Evolutionary conservation across 257 asterid species (phyloP), one percentile per base, ranked within the genome.

Genomic region (Lycium ferocissimum): DNA sequence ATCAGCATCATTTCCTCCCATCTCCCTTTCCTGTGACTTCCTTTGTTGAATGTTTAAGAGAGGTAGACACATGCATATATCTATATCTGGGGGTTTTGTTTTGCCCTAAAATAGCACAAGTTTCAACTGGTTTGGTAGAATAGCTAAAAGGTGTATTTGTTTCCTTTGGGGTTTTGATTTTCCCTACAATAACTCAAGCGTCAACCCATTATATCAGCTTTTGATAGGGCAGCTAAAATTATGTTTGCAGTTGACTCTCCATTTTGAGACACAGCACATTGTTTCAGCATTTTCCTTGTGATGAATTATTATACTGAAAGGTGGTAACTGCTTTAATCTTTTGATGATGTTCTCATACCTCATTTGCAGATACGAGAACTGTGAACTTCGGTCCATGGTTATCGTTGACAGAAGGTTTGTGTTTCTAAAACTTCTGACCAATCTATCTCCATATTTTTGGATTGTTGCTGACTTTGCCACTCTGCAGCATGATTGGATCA

Each of bases 371-470:
- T 96, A 92, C 84, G 91, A 88, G 75, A 96, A 96, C 83, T 96
- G 98, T 37, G 98, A 96, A 87, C 97, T 96, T 73, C 98, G 99
- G 78, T 91, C 97, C 3, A 45, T 96, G 75, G 95, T 94, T 73
- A 83, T 95, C 86, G 95, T 94, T 54, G 98, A 96, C 84, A 92
- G 83, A 90, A 89, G 99, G 99, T 93, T 88, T 15, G 70, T n/a
- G 49, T 75, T 75, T 10, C 20, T 35, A 26, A 63, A 63, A 62
- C 73, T 75, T 56, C 26, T 14, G 9, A 75, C 59, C 11, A 54
- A 51, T 56, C 7, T 49, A 71, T 43, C 61, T 51, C 3, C 20
- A 40, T 4, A 53, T 75, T 3, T 53, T 69, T 45, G 26, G 9
- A 40, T 59, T 26, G 82, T n/a, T 26, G 63, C 63, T 49, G 82